Evolutionary conservation across 176 grass and related monocot species (phyloP), one percentile per base, ranked within the genome.

Genomic region (Bolboschoenus planiculmis): DNA sequence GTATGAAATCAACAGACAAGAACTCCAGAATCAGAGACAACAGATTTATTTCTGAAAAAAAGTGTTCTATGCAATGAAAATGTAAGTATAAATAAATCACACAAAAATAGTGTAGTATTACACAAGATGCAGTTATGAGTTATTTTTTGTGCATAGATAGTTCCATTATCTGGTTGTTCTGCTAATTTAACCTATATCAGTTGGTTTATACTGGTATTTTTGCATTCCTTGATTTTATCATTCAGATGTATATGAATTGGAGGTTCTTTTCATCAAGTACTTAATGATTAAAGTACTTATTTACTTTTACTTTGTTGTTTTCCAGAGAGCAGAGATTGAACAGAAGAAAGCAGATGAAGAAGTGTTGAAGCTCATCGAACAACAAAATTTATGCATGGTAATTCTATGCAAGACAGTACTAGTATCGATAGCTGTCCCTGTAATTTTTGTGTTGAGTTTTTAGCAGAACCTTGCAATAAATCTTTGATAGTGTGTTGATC

Each of bases 311-410:
- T 37, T 66, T 66, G 70, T 54, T 73, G 53, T 88, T 53, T 86
- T 92, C 74, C 89, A 92, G 64, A 66, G 87, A 65, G 91, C 89
- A 63, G 77, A 88, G n/a, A 94, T 94, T 53, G 86, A 91, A 48
- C 90, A 97, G 62, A 81, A 97, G 80, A 88, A 91, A 80, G 85
- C 88, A 34, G 89, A 97, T 79, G 79, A 88, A 87, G 94, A 97
- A 81, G 90, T 94, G 57, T 48, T 94, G 79, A 94, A 90, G 79
- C 86, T 97, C 61, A 65, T 97, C 18, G 94, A 90, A 33, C 89
- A 93, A 33, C 94, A 94, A 83, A 92, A 94, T 88, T 90, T 97
- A 82, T 83, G 68, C 40, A 36, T 34, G 15, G 23, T 26, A 78
- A 76, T 72, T 56, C 59, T 76, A 60, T 26, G 56, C 23, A 60